Conservation (phyloP, 805 yeast genomes). For the Yamadazyma scolyti region DNA sequence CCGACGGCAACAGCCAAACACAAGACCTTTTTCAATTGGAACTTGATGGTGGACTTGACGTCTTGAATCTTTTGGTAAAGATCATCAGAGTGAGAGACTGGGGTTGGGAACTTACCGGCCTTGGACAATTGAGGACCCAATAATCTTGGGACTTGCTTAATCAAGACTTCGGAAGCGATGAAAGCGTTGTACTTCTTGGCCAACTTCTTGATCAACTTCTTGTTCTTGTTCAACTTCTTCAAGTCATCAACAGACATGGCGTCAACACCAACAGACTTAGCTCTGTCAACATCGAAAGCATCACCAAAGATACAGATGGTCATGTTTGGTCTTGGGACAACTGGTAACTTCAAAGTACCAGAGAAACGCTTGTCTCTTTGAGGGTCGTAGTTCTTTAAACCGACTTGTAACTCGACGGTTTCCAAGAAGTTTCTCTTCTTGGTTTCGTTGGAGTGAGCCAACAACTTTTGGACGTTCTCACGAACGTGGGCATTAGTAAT, state of each 20-base stretch:
- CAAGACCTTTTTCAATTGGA: slow-evolving; percentile 99
- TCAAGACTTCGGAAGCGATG: slow-evolving; percentile 98
- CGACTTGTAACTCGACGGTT: slow-evolving; percentile 99
- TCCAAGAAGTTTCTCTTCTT: slow-evolving; percentile 99
- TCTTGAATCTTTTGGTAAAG: slow-evolving; percentile 93
- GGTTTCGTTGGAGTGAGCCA: slow-evolving; percentile 86
- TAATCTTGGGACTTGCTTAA: slow-evolving; percentile 99
- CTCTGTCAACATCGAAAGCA: slow-evolving; percentile 99
- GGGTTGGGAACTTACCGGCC: slow-evolving; percentile 99
- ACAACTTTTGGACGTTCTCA: slow-evolving; percentile 90
- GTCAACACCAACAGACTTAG: slow-evolving; percentile 98
- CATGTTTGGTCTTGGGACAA: slow-evolving; percentile 99
- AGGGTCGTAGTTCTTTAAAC: slow-evolving; percentile 99
- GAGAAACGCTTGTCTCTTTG: slow-evolving; percentile 99
- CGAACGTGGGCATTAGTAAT: slow-evolving; percentile 91
- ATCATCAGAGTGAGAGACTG: slow-evolving; percentile 99
- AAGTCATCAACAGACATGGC: slow-evolving; percentile 99
- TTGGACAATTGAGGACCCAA: slow-evolving; percentile 99
- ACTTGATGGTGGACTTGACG: slow-evolving; percentile 99
- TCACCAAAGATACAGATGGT: slow-evolving; percentile 99
- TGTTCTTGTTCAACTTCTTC: slow-evolving; percentile 99
- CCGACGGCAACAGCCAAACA: slow-evolving; percentile 99
- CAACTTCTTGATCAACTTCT: slow-evolving; percentile 98
- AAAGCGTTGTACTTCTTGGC: slow-evolving; percentile 99
- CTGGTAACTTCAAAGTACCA: slow-evolving; percentile 97